Evolutionary conservation across 78 protist species (phyloP).

Genomic region (Speleostelium caveatum): DNA sequence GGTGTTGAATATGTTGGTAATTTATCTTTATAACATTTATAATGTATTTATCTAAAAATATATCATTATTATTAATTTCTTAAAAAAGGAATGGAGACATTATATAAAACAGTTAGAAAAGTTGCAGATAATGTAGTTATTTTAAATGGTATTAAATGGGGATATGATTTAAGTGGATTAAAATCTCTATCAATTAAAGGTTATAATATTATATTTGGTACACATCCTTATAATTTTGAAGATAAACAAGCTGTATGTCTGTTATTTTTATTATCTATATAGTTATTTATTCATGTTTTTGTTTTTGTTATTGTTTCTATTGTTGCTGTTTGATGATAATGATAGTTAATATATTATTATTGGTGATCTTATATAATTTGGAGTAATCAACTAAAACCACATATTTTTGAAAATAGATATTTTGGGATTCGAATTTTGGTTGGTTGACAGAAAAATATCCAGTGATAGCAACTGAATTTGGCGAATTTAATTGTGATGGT

Average conservation of each 20-base stretch:
- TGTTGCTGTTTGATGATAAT: no score
- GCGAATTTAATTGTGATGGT: conserved; percentile 35
- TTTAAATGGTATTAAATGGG: conserved; percentile 35
- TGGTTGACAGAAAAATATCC: neutral
- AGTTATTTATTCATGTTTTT: no score
- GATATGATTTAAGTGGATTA: conserved; percentile 16
- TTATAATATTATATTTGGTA: conserved; percentile 36
- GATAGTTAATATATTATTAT: no score
- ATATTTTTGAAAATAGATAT: no score
- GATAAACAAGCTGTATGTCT: neutral
- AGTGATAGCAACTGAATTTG: conserved; percentile 46
- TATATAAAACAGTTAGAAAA: conserved; percentile 16
- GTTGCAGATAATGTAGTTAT: conserved; percentile 17
- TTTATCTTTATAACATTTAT: no score
- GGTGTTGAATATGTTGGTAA: conserved; percentile 6
- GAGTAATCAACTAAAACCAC: no score
- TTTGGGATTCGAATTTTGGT: conserved; percentile 8
- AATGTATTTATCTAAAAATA: neutral
- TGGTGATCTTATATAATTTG: no score
- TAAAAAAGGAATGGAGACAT: conserved; percentile 25
- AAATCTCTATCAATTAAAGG: neutral
- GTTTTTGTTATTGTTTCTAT: no score
- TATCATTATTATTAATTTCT: no score
- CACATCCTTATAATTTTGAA: conserved; percentile 28
- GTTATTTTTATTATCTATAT: no score